Base-by-base conservation (phyloP, 75 land plant species). In the Adiantum capillusveneris region DNA sequence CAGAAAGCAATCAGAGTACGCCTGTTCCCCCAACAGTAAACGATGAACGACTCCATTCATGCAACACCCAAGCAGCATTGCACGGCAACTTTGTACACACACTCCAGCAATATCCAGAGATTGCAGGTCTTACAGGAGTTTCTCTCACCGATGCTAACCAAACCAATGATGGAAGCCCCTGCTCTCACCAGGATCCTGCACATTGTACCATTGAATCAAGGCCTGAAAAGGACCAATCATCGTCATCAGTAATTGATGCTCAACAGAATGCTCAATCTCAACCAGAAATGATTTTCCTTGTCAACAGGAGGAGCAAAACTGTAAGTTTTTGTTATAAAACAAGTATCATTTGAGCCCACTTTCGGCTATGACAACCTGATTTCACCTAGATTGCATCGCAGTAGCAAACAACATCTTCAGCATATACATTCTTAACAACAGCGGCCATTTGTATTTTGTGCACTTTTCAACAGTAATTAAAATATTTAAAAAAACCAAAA, bases 301-400 rank as follows among this genome's bases (percentile, higher is more conserved):
- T 71, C 50, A 64, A 71, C 48, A 20, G 73, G 36, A 13, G 73
- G 0, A 71, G 73, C 54, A 71, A 71, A 41, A 64, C 65, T 67
- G 73, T 66, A 29, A 12, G 48, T 46, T 12, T 34, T 16, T 56
- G 20, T 25, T 56, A 24, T 28, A 21, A 13, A 13, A 9, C 12
- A 39, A 9, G 7, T 9, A 39, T 39, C 42, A 39, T 39, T 39
- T 13, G 42, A 9, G 13, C 42, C 7, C 12, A 39, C 13, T 9
- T 9, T 39, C 13, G 42, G 42, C 12, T 7, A 13, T 7, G 12
- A 39, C 42, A 9, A 39, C 42, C 7, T n/a, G n/a, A n/a, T n/a
- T n/a, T n/a, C n/a, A n/a, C n/a, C n/a, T n/a, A n/a, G n/a, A n/a
- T n/a, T n/a, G n/a, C n/a, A n/a, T n/a, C n/a, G n/a, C n/a, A n/a